Base-by-base conservation (phyloP, 2,329 filamentous ascomycete genomes). In the Colletotrichum filicis region DNA sequence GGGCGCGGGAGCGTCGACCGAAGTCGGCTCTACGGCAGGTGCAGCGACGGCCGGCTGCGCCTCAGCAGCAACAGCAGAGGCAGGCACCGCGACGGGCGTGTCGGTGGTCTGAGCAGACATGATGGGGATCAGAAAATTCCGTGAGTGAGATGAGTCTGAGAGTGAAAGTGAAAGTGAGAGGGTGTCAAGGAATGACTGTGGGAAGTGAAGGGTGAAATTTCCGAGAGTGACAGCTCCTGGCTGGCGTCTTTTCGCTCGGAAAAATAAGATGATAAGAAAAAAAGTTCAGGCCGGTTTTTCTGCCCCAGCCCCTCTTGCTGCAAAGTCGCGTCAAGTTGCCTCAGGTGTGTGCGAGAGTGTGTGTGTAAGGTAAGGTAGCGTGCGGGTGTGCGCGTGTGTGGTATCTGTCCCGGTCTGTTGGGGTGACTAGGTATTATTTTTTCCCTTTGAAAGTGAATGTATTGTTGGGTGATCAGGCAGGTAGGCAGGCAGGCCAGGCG, bases 21-120 rank as follows among this genome's bases (percentile, higher is more conserved):
- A 72, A 26, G 60, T 63, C 49, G 78, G 32, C 3, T 73, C 71
- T 26, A 74, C 64, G 55, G 71, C 57, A 49, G 75, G 68, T 66
- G 76, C 78, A 61, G 75, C 72, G 19, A 67, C 71, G 35, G 68
- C 60, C 56, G 68, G 14, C 46, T 55, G 56, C 28, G 62, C n/a
- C 46, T 64, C 53, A 49, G 58, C 52, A 46, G 55, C 56, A 32
- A 66, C 30, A 32, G 35, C 53, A 24, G 69, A 26, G 12, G 58
- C 63, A 14, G 71, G 56, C 11, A 52, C 71, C 19, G 66, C 30
- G 22, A 53, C 60, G 61, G 53, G 74, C 26, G 60, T 71, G 57
- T 58, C 81, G 76, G 63, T 58, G 26, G 64, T 16, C 26, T 74
- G 72, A 49, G 78, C 64, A 71, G 81, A 75, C 80, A 82, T 82